Conservation (phyloP, 179 eudicot species). For the Amaranthus tricolor region DNA sequence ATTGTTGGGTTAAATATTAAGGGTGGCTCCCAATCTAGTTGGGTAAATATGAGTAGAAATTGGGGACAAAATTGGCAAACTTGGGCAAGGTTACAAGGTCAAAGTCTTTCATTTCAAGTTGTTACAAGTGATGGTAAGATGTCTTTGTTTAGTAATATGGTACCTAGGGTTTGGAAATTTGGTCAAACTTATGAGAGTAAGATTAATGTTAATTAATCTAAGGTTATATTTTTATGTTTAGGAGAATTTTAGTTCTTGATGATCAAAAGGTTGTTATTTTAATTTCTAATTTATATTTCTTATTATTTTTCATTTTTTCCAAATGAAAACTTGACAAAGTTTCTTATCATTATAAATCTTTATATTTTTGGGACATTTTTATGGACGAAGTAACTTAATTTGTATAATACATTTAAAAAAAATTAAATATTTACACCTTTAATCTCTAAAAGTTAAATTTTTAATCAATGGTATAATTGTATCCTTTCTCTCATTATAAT, state of each 20-base stretch:
- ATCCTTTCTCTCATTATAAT: no score
- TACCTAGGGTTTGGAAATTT: conserved; percentile 31
- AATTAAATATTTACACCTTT: no score
- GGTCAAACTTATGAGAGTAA: conserved; percentile 33
- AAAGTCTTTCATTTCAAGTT: conserved; percentile 39
- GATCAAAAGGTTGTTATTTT: no score
- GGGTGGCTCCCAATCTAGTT: conserved; percentile 29
- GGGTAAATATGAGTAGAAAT: conserved; percentile 37
- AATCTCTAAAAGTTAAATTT: no score
- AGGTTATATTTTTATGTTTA: not conserved
- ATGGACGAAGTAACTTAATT: no score
- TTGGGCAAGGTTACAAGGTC: conserved; percentile 18
- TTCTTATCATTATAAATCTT: no score
- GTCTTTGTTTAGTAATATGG: conserved; percentile 22
- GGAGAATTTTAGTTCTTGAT: not conserved
- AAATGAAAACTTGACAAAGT: no score
- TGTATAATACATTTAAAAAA: no score
- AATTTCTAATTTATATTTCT: no score
- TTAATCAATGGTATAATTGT: no score
- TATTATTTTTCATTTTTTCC: no score
- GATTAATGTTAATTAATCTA: not conserved
- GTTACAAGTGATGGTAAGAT: conserved; percentile 31
- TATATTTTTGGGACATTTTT: no score
- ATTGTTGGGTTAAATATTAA: conserved; percentile 30
- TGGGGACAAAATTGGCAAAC: conserved; percentile 49